Percentiles rank a stretch among this genome's conserved stretches.
Conservation (phyloP, 2,329 filamentous ascomycete species). For the Ophiostoma quercus region DNA sequence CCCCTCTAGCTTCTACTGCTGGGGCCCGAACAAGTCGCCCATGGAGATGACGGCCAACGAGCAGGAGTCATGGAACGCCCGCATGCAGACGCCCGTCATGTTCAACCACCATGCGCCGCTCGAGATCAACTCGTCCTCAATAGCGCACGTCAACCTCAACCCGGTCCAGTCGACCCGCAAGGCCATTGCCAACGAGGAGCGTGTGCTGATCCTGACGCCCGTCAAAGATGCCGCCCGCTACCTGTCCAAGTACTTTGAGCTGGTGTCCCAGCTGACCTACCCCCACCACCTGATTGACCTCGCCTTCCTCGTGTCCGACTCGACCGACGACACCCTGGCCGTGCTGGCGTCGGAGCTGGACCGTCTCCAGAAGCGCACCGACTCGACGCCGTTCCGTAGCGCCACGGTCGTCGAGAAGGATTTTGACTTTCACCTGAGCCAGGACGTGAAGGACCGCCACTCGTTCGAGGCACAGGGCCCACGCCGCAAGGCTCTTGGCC, state of each 20-base stretch:
- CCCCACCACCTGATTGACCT: conserved; percentile 94
- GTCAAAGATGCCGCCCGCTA: conserved; percentile 81
- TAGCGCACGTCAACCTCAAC: conserved; percentile 80
- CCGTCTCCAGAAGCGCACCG: conserved; percentile 74
- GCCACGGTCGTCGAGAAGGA: conserved; percentile 85
- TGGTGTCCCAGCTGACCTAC: conserved; percentile 83
- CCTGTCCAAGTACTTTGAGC: conserved; percentile 86
- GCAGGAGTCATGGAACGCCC: conserved; percentile 79
- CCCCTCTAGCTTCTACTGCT: conserved; percentile 83
- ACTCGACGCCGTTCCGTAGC: conserved; percentile 79
- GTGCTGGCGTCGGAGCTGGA: conserved; percentile 79
- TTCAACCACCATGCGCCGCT: conserved; percentile 93
- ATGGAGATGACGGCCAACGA: conserved; percentile 94
- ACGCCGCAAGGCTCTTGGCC: conserved; percentile 82
- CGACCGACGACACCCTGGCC: conserved; percentile 84
- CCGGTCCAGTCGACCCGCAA: conserved; percentile 73
- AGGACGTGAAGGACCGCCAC: conserved; percentile 78
- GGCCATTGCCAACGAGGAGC: conserved; percentile 74
- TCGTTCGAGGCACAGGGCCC: conserved; percentile 83
- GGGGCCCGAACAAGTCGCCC: conserved; percentile 89
- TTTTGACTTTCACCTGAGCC: conserved; percentile 70
- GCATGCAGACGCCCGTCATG: conserved; percentile 85
- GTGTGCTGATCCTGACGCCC: conserved; percentile 85
- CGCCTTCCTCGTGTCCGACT: conserved; percentile 90
- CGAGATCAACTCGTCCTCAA: conserved; percentile 73